phyloP scores from a whole-genome alignment of 2,329 filamentous ascomycete genomes.

The Dothiorella sarmentorum region DNA sequence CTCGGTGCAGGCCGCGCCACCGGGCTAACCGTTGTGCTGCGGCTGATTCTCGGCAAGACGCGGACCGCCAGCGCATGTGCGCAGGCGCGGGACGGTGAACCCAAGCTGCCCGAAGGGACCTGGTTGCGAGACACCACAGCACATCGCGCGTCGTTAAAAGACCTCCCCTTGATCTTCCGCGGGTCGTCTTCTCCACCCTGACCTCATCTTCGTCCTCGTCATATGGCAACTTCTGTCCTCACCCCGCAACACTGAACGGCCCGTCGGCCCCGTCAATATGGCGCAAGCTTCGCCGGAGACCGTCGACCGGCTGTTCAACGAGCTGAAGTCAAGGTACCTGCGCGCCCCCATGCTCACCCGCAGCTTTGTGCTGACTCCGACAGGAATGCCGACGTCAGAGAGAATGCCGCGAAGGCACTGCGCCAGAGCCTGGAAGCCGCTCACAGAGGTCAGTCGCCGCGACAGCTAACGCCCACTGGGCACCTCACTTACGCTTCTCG shows the following conservation, averaged over 20 bases:
- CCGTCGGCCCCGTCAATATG: conserved; percentile 18
- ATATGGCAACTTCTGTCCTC: conserved; percentile 15
- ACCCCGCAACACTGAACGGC: conserved; percentile 14
- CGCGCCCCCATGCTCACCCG: not conserved
- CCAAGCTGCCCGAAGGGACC: conserved; percentile 17
- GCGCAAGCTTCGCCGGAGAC: conserved; percentile 19
- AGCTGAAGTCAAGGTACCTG: conserved; percentile 55
- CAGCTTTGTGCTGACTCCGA: conserved; percentile 21
- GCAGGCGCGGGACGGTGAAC: conserved; percentile 13
- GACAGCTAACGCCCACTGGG: conserved; percentile 12
- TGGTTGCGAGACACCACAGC: conserved; percentile 2
- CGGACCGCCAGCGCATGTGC: not conserved
- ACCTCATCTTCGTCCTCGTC: not conserved
- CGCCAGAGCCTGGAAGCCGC: conserved; percentile 43
- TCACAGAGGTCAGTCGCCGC: conserved; percentile 41
- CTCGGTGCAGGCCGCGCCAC: not conserved
- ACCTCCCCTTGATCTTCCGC: not conserved
- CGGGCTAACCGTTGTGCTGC: not conserved
- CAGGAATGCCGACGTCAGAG: conserved; percentile 45
- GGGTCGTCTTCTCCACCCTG: not conserved
- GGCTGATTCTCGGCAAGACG: not conserved
- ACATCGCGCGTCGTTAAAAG: conserved; percentile 3
- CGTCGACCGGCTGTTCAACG: conserved; percentile 54
- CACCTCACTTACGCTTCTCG: conserved; percentile 24
- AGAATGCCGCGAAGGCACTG: conserved; percentile 43